Base-by-base conservation (phyloP, 257 asterid genomes). In the Solanum peruvianum region DNA sequence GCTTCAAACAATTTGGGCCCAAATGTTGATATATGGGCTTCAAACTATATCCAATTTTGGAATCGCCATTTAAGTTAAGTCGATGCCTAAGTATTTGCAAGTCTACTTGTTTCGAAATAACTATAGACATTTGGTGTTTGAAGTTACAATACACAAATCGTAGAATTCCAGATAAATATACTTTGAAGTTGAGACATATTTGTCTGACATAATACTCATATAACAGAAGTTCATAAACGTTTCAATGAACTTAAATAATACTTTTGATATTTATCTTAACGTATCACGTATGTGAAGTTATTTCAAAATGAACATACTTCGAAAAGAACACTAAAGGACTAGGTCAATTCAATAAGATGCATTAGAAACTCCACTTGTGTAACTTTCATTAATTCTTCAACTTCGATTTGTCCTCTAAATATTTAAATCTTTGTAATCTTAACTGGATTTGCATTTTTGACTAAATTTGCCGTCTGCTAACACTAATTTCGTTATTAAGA, bases 291-390 rank as follows among this genome's bases (percentile, higher is more conserved):
- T 66, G 1, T 66, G 0, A 66, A 66, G 6, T 27, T 27, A 2
- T 27, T 66, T 29, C 4, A 66, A 66, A 11, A 66, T 66, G 37
- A 1, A 27, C 1, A 0, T 2, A 66, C 0, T 5, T 25, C 10
- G 3, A 41, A 44, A 42, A 25, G 83, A 25, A 77, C 4, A n/a
- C 23, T n/a, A 25, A n/a, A 78, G 15, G 69, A 20, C 85, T 80
- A 4, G 12, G 86, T 76, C 37, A 82, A 37, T 14, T 31, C 41
- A 44, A 44, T 25, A 88, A 64, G 75, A 44, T 86, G 85, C 81
- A 75, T 35, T 83, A 66, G 84, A 77, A 87, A 85, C 66, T 58
- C 87, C 82, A 87, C 83, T 87, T 81, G 62, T 85, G 92, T 90
- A 86, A 89, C 86, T 89, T 76, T 90, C 92, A 88, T 69, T 82